These are phyloP conservation scores for Chlorella vulgaris DNA, from an alignment of 139 green algal species.

Conservation along the genomic window DNA sequence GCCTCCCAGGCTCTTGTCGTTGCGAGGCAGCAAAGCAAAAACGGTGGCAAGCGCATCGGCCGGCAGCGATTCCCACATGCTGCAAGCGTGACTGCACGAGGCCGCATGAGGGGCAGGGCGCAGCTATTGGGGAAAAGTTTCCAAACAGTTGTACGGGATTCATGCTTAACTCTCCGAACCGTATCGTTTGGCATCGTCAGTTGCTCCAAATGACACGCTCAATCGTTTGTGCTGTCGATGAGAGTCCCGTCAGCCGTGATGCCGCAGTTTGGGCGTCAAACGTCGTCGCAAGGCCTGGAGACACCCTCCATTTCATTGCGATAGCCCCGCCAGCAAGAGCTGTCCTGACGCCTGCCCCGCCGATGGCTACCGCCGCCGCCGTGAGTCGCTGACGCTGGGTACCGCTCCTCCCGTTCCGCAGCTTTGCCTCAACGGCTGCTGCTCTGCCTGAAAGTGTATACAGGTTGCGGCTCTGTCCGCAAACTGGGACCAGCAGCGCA, in stretches of 20 bases:
- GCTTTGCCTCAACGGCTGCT: neutral
- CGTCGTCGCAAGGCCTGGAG: neutral
- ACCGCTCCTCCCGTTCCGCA: neutral
- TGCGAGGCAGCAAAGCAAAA: neutral
- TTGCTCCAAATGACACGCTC: neutral
- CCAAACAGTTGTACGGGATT: no score
- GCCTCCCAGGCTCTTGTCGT: neutral
- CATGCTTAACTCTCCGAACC: no score
- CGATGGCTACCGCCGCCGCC: constrained; percentile 5
- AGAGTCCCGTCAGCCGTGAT: neutral
- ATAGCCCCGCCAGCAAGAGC: neutral
- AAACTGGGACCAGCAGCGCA: constrained; percentile 30
- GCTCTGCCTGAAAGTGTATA: neutral
- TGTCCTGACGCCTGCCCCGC: constrained; percentile 17
- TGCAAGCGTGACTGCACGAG: no score
- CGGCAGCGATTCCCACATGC: neutral
- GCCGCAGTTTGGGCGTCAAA: neutral
- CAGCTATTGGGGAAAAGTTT: no score
- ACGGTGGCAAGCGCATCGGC: neutral
- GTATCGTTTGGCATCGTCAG: no score
- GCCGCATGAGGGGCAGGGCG: no score
- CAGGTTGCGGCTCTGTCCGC: constrained; percentile 15
- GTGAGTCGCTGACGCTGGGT: neutral
- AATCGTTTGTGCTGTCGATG: neutral
- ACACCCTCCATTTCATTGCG: constrained; percentile 25